Evolutionary conservation across 176 grass and related monocot species (phyloP), one percentile per base, ranked within the genome.

Genomic region (Oryza coarctata): DNA sequence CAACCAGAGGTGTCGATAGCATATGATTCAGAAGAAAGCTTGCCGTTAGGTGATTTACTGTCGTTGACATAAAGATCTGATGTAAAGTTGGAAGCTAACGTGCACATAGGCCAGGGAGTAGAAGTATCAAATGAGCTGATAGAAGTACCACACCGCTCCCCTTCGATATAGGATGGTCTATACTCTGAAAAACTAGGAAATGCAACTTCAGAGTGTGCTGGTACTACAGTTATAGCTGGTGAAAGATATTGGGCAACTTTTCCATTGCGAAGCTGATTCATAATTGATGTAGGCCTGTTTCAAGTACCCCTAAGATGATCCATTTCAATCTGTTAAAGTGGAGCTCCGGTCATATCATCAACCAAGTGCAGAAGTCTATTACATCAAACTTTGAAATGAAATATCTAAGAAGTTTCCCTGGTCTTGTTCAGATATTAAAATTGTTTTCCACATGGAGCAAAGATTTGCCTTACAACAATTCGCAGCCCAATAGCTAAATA

Each of bases 1-100:
- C 40, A 71, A 71, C 74, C 38, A 45, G 17, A 72, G 77, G 61
- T 70, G 38, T 63, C 73, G 40, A 26, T 55, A 67, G 41, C 26
- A 87, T 89, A 64, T 11, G 85, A 49, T 62, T 28, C 74, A 73
- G 47, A 61, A 68, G 12, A 71, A 80, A 83, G 47, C 65, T 74
- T 77, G 57, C 55, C 47, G 50, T 36, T 22, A 86, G 47, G 44
- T 50, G 60, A 45, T 52, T 65, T 33, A 65, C n/a, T 60, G 9
- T 75, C 38, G 57, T 71, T 73, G 60, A 57, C 68, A 83, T 52
- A 62, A 89, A 55, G 45, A 62, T 82, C 80, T 84, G 81, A 87
- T 55, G 79, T 74, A 75, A 83, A 77, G 12, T 26, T 60, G 76
- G 74, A 88, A 57, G 73, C n/a, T 36, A 83, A 71, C 43, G 66